Conservation (phyloP, 225 moss, liverwort and hornwort species). For the Sphagnum tenellum region DNA sequence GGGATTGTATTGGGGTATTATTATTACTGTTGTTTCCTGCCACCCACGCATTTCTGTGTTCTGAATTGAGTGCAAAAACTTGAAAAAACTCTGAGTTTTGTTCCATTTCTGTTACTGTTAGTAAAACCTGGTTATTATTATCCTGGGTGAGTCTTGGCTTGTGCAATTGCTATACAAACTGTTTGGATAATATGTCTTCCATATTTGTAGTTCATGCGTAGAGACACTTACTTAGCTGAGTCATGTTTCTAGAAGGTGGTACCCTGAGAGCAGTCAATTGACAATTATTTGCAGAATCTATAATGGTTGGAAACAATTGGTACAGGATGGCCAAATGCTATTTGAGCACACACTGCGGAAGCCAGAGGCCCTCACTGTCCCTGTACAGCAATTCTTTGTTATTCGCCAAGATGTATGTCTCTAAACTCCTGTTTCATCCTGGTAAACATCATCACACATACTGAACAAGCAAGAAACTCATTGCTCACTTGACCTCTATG, state of each 20-base stretch:
- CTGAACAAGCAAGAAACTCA: too few relatives aligned
- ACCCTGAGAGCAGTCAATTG: too few relatives aligned
- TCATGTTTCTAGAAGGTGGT: too few relatives aligned
- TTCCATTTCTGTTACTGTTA: too few relatives aligned
- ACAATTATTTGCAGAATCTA: too few relatives aligned
- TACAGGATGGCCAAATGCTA: constrained; percentile 59
- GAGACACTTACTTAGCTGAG: too few relatives aligned
- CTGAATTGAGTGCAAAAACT: background rate
- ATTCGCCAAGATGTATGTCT: constrained; percentile 40
- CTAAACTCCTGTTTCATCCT: too few relatives aligned
- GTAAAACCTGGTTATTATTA: too few relatives aligned
- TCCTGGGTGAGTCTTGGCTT: background rate
- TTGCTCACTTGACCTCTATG: too few relatives aligned
- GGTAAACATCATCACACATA: too few relatives aligned
- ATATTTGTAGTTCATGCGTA: background rate
- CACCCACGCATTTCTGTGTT: background rate
- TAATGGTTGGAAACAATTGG: background rate
- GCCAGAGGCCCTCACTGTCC: constrained; percentile 44
- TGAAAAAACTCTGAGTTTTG: too few relatives aligned
- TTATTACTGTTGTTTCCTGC: background rate
- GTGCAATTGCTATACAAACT: background rate
- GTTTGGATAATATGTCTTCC: background rate
- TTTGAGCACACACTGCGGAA: constrained; percentile 57
- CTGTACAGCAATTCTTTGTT: constrained; percentile 48
- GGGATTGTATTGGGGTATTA: too few relatives aligned